Conservation (phyloP, 148 eudicot genomes). For the Fagopyrum homotropicum region DNA sequence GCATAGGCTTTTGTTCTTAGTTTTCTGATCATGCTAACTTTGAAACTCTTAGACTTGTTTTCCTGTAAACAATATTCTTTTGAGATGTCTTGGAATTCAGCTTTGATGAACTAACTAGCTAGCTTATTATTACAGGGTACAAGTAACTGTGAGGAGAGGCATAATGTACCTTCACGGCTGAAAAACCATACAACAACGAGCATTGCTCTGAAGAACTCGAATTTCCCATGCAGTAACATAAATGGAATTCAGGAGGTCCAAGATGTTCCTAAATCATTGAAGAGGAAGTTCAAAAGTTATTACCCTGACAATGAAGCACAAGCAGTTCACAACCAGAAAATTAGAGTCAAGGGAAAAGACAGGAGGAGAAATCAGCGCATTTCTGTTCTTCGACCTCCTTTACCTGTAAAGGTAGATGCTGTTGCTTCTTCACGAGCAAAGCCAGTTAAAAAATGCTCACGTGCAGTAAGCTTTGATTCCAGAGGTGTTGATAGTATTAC, state of each 20-base stretch:
- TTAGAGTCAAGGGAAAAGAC: slow-evolving; percentile 28
- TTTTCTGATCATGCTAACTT: neutral
- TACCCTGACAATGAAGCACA: slow-evolving; percentile 28
- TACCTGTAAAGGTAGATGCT: slow-evolving; percentile 61
- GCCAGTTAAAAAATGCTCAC: slow-evolving; percentile 34
- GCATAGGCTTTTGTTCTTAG: neutral
- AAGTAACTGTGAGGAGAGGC: slow-evolving; percentile 31
- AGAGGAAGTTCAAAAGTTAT: slow-evolving; percentile 33
- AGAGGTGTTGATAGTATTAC: slow-evolving; percentile 37
- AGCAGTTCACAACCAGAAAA: slow-evolving; percentile 26
- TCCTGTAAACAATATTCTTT: neutral
- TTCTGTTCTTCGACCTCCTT: slow-evolving; percentile 21
- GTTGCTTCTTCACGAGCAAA: slow-evolving; percentile 34
- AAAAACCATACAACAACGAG: slow-evolving; percentile 21
- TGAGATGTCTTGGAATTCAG: neutral
- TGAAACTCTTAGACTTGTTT: neutral
- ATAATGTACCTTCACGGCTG: slow-evolving; percentile 23
- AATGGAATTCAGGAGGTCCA: slow-evolving; percentile 24
- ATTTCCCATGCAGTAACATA: slow-evolving; percentile 18
- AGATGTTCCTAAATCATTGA: slow-evolving; percentile 25
- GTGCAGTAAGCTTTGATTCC: slow-evolving; percentile 28
- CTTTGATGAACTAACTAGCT: neutral
- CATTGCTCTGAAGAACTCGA: slow-evolving; percentile 17
- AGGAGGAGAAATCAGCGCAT: slow-evolving; percentile 19
- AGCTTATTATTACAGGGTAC: slow-evolving; percentile 28